Base-by-base conservation (phyloP, 73 alveolate genomes). In the Uronychia binucleata region DNA sequence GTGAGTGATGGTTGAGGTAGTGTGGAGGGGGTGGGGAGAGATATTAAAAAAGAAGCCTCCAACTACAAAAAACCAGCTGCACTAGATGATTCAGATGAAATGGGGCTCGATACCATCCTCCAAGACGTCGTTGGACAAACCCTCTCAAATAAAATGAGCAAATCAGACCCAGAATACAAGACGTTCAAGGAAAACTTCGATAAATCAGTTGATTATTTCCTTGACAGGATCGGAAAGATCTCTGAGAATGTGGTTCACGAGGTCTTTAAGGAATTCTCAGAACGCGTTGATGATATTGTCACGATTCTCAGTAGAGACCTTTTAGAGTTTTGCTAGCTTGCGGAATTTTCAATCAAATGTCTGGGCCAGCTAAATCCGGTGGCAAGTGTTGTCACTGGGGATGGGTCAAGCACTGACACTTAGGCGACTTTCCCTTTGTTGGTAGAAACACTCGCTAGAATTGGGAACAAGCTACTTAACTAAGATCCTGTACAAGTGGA, bases 111-210 rank as follows among this genome's bases (percentile, higher is more conserved):
- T 34, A 74, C 35, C 57, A 77, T 88, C 34, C 85, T 88, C 26
- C 60, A 33, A 31, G 94, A 88, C 59, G 81, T 88, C 28, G 91
- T 88, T 33, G 88, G 91, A 5, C 81, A 75, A 25, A 83, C 60
- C 79, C 34, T 88, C 26, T 85, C 84, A 19, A 77, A 76, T 58
- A 88, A 88, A 83, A 83, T 88, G 94, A 74, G 88, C 60, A 88
- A 88, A 77, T 58, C 90, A 31, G 94, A 88, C 75, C 94, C 94
- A 1, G 94, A 88, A 80, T 88, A 83, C 34, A 88, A 88, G 81
- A 88, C 34, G 58, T 88, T 88, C 80, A 88, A 88, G 31, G 94
- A 88, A 59, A 83, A 82, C 78, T 82, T 33, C 29, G 90, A 88
- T 75, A 88, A 77, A 83, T 28, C 81, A 0, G 28, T 83, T n/a